Conservation (phyloP, 164 flowering plant species). For the Cinnamomum chago region DNA sequence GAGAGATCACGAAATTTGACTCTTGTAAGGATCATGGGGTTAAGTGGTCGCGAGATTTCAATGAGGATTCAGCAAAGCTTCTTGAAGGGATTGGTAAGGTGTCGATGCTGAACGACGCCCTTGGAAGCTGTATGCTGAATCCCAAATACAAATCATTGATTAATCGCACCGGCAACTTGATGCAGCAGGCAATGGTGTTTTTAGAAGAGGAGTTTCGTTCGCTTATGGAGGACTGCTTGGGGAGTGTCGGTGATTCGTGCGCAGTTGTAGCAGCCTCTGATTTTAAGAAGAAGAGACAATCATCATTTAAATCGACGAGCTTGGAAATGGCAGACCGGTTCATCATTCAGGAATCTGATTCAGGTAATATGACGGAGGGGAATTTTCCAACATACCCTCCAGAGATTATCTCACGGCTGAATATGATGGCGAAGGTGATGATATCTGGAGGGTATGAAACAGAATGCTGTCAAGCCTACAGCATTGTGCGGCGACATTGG, state of each 20-base stretch:
- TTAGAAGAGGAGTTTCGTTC: conserved; percentile 64
- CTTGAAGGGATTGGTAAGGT: conserved; percentile 26
- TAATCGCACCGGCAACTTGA: conserved; percentile 29
- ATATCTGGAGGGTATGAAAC: conserved; percentile 51
- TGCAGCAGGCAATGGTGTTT: conserved; percentile 54
- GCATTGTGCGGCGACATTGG: conserved; percentile 34
- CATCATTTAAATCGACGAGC: not conserved
- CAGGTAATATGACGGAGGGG: conserved; percentile 5
- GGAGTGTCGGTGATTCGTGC: not conserved
- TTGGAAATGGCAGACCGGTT: not conserved
- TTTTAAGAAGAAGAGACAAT: not conserved
- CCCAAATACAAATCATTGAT: conserved; percentile 10
- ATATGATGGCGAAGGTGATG: conserved; percentile 47
- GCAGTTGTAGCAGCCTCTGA: no score
- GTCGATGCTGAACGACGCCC: conserved; percentile 19
- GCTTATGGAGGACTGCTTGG: conserved; percentile 40
- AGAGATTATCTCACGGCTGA: conserved; percentile 34
- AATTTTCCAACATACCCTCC: conserved; percentile 38
- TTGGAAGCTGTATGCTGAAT: conserved; percentile 10
- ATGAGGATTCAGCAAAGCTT: conserved; percentile 15
- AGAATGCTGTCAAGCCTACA: conserved; percentile 58
- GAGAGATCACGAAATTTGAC: conserved; percentile 26
- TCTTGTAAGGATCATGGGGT: conserved; percentile 11
- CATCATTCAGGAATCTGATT: not conserved
- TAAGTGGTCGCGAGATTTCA: conserved; percentile 24